Evolutionary conservation across 1,284 basidiomycete genomes (phyloP).

Genomic region (Leucoagaricus sp.): DNA sequence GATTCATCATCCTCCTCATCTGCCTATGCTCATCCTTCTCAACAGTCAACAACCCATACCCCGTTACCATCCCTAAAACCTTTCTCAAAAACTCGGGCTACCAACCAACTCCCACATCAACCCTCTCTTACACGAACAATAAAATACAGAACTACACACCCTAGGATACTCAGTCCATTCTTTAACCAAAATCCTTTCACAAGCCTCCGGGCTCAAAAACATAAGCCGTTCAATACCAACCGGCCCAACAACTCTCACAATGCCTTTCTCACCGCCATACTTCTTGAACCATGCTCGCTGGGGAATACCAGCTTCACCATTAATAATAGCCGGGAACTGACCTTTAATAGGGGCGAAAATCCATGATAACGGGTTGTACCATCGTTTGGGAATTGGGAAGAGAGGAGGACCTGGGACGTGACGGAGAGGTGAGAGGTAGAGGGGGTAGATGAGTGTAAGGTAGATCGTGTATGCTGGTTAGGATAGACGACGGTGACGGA

Average conservation of each 20-base stretch:
- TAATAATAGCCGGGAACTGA: conserved; percentile 38
- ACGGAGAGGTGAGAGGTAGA: conserved; percentile 43
- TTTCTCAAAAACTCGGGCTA: conserved; percentile 46
- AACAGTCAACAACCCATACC: conserved; percentile 48
- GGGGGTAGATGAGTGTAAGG: conserved; percentile 35
- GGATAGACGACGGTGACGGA: not conserved
- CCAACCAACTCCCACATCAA: too few relatives aligned
- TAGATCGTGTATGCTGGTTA: conserved; percentile 18
- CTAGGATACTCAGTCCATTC: conserved; percentile 49
- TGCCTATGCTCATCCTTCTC: conserved; percentile 48
- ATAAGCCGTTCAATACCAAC: conserved; percentile 48
- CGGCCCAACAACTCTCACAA: conserved; percentile 45
- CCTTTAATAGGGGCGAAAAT: conserved; percentile 38
- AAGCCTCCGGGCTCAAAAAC: conserved; percentile 41
- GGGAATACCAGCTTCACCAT: conserved; percentile 43
- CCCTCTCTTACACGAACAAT: too few relatives aligned
- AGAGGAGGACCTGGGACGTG: conserved; percentile 45
- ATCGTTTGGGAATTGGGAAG: conserved; percentile 36
- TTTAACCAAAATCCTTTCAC: conserved; percentile 44
- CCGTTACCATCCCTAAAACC: conserved; percentile 42
- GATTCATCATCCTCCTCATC: conserved; percentile 52
- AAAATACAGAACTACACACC: too few relatives aligned
- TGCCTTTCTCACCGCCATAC: conserved; percentile 33
- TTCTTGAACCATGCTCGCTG: conserved; percentile 47
- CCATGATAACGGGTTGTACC: conserved; percentile 43